Evolutionary conservation across 169 alveolate species (phyloP).

Genomic region (Eimeria maxima): DNA sequence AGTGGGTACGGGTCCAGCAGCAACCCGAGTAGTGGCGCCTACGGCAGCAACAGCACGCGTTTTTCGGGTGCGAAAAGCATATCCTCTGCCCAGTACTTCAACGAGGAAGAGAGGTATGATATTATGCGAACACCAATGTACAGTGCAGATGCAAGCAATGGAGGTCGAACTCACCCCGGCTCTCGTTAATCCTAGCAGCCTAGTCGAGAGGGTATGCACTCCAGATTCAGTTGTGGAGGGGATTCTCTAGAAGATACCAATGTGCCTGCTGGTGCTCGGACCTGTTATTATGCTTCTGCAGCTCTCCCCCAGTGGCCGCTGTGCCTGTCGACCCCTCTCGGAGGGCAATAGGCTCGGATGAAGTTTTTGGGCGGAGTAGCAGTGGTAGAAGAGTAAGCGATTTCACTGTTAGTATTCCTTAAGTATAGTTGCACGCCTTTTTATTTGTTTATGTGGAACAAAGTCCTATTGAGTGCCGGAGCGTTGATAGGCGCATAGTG

Average conservation of each 20-base stretch:
- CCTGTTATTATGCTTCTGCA: constrained; percentile 1
- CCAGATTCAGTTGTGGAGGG: too few species aligned
- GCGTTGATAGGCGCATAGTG: background rate
- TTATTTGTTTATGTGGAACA: background rate
- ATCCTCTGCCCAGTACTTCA: constrained; percentile 80
- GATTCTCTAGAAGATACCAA: background rate
- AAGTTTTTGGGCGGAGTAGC: constrained; percentile 70
- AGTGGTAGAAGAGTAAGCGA: constrained; percentile 41
- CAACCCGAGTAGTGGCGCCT: constrained; percentile 17
- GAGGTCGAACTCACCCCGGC: background rate
- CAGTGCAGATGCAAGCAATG: background rate
- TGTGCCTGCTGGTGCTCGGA: background rate
- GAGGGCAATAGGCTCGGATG: constrained; percentile 80
- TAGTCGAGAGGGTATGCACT: background rate
- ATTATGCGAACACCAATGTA: background rate
- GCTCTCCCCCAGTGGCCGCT: constrained; percentile 73
- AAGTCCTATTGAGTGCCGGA: background rate
- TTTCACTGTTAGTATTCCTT: background rate
- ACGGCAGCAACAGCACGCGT: constrained; percentile 69
- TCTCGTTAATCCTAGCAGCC: background rate
- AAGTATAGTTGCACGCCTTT: background rate
- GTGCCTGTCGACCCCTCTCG: constrained; percentile 75
- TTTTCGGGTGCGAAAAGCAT: constrained; percentile 81
- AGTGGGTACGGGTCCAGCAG: constrained; percentile 47
- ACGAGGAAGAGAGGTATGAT: constrained; percentile 35